phyloP scores from a whole-genome alignment of 768 basidiomycete species.

The Boletus vinaceobasis region DNA sequence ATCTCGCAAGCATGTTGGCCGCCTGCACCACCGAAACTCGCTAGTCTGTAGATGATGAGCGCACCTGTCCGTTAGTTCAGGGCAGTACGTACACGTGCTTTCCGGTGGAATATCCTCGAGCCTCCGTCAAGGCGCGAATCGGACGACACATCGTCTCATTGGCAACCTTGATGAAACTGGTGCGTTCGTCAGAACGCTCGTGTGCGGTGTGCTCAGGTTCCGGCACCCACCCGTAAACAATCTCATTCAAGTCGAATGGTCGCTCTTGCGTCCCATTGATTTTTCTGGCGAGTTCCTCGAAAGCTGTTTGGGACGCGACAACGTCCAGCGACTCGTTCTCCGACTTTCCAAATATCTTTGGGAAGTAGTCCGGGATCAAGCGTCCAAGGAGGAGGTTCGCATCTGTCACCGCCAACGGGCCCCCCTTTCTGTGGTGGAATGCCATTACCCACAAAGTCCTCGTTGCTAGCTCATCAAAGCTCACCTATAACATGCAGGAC shows the following conservation, averaged over 20 bases:
- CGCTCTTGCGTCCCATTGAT: conserved; percentile 67
- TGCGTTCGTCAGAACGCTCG: not conserved
- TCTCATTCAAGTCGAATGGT: conserved; percentile 70
- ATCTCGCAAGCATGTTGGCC: conserved; percentile 95
- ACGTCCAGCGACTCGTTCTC: conserved; percentile 83
- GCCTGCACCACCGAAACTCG: conserved; percentile 87
- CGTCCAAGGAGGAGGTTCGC: conserved; percentile 90
- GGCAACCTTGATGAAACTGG: conserved; percentile 89
- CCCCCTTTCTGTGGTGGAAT: conserved; percentile 64
- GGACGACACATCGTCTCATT: conserved; percentile 97
- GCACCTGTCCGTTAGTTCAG: not conserved
- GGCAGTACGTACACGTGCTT: conserved; percentile 54
- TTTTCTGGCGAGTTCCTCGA: conserved; percentile 62
- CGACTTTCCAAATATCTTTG: conserved; percentile 89
- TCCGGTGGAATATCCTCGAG: conserved; percentile 77
- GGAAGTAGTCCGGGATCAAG: conserved; percentile 86
- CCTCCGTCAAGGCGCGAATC: conserved; percentile 88
- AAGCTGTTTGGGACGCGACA: conserved; percentile 63
- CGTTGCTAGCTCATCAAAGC: conserved; percentile 8
- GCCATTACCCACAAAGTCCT: not conserved
- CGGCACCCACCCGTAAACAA: conserved; percentile 74
- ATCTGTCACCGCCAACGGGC: conserved; percentile 88
- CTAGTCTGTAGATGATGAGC: conserved; percentile 46
- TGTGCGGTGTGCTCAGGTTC: not conserved
- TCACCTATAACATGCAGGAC: conserved; percentile 86